phyloP scores from a whole-genome alignment of 1,284 basidiomycete genomes.

The Pascua guehoae region DNA sequence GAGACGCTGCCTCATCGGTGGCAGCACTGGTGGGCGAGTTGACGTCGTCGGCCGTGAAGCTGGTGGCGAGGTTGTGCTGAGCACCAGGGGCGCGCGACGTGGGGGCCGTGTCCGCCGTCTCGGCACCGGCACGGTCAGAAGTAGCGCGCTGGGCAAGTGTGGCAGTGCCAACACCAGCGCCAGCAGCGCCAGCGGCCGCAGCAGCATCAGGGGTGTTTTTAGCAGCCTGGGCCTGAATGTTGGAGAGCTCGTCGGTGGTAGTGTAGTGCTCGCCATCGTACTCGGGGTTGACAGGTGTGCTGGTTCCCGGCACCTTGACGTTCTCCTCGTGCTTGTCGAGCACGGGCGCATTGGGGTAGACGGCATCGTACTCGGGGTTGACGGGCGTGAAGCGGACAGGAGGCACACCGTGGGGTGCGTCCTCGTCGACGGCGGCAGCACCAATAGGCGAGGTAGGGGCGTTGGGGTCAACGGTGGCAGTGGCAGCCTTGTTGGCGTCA shows the following conservation, averaged over 20 bases:
- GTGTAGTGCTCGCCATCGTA: background rate
- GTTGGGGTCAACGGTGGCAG: constrained; percentile 8
- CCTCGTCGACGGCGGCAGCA: background rate
- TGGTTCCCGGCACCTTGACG: background rate
- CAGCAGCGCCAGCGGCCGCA: constrained; percentile 1
- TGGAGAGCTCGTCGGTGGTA: background rate
- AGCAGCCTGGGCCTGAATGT: background rate
- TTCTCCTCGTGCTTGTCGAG: too few relatives aligned
- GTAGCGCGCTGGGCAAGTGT: background rate
- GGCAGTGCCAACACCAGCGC: constrained; percentile 2
- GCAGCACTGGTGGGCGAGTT: background rate
- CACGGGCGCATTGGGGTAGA: too few relatives aligned
- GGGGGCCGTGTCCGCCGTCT: background rate
- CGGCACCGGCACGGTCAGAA: background rate
- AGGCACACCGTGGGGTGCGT: too few relatives aligned
- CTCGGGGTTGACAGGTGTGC: too few relatives aligned
- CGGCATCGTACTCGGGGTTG: too few relatives aligned
- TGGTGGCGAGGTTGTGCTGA: background rate
- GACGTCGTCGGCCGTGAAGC: background rate
- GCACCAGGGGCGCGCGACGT: background rate
- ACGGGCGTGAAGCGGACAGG: too few relatives aligned
- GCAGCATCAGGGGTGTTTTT: background rate
- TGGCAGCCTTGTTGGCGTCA: constrained; percentile 11
- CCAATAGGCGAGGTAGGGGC: constrained; percentile 4
- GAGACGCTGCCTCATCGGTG: constrained; percentile 20